A percentile compares a stretch with the other conserved stretches of the same genome.
These are phyloP conservation scores for Alternaria metachromatica DNA, from an alignment of 2,329 filamentous ascomycete genomes.

Conservation along the genomic window DNA sequence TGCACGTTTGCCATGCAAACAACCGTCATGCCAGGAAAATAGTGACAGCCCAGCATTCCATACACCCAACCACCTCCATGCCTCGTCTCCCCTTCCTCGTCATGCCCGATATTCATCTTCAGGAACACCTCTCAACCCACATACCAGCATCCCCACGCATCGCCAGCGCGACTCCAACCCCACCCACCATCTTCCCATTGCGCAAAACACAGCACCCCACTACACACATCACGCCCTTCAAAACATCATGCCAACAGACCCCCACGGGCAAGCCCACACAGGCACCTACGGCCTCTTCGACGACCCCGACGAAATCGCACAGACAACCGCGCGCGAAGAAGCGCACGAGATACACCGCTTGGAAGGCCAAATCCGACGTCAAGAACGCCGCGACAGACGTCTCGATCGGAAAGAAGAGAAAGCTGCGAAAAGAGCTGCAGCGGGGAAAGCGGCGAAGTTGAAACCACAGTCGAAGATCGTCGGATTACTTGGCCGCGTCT, in stretches of 20 bases:
- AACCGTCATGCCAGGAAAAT: background rate
- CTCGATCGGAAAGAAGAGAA: background rate
- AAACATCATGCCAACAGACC: slow-evolving; percentile 7
- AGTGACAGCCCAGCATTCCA: background rate
- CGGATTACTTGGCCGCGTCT: background rate
- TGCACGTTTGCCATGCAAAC: background rate
- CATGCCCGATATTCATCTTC: background rate
- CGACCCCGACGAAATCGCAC: slow-evolving; percentile 15
- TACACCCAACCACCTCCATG: background rate
- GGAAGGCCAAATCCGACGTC: background rate
- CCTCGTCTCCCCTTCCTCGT: background rate
- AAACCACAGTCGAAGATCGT: background rate
- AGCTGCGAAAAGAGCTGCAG: background rate
- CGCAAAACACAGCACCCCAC: background rate
- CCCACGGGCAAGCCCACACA: slow-evolving; percentile 12
- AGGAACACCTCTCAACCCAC: background rate
- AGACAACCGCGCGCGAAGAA: background rate
- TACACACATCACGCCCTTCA: background rate
- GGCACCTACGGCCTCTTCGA: slow-evolving; percentile 29
- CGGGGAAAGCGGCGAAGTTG: background rate
- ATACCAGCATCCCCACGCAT: background rate
- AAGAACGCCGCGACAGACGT: background rate
- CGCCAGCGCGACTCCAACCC: background rate
- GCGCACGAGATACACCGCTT: slow-evolving; percentile 1
- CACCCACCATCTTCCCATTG: background rate